Base-by-base conservation (phyloP, 108 stramenopile genomes). In the Cyclotella atomus region DNA sequence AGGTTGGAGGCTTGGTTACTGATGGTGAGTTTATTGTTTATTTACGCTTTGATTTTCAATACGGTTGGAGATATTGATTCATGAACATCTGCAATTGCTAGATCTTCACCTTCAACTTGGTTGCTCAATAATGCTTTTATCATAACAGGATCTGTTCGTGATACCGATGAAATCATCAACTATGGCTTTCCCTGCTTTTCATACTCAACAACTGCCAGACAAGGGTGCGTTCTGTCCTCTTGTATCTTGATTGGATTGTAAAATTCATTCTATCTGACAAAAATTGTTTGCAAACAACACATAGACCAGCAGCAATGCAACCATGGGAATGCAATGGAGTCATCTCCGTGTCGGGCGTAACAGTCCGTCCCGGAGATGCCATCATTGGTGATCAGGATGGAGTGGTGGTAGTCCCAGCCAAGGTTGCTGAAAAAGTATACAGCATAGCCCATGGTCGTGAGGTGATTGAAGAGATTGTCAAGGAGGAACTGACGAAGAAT, bases 311-410 rank as follows among this genome's bases (percentile, higher is more conserved):
- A 17, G 89, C 89, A n/a, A 91, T 91, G 90, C 94, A 92, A 68
- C 91, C 91, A n/a, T 95, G 94, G 94, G 91, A 92, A 55, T 92
- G 91, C 76, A 92, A 95, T 52, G 91, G 89, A 41, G 86, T 95
- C 17, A 56, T 95, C 47, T 87, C 67, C 65, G 77, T 91, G 20
- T 76, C 78, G 43, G 94, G 94, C 25, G 81, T 81, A 2, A 83
- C 79, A 14, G 91, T 95, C n/a, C 77, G 95, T 28, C 95, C 95
- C 45, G 95, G 95, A 24, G 95, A 95, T 84, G 91, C 91, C 54
- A 92, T 95, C 66, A 83, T 95, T 23, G 95, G 95, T 35, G 95
- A 95, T 73, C 95, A 95, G 71, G 95, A 95, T 75, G 95, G 95
- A 62, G 95, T 95, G 16, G 95, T 95, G 30, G 85, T 86, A 8